phyloP scores from a whole-genome alignment of 352 stramenopile species.

The Globisporangium heterothallicum region DNA sequence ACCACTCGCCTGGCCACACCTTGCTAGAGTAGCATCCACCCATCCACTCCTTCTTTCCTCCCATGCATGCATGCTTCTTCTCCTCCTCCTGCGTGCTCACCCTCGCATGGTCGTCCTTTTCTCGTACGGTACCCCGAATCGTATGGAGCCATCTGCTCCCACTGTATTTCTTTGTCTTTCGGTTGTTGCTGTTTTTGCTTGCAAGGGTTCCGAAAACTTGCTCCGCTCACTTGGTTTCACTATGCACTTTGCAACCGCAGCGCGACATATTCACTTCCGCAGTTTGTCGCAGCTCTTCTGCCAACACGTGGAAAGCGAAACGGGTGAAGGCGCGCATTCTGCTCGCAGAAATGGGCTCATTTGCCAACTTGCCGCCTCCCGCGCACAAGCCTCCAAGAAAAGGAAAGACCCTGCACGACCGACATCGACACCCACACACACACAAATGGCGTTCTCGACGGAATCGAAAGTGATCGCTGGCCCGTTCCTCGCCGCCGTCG shows the following conservation, averaged over 20 bases:
- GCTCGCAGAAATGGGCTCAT: conserved; percentile 16
- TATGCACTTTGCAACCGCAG: neutral
- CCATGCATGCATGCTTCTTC: too few species aligned
- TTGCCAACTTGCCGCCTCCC: conserved; percentile 20
- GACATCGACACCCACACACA: neutral
- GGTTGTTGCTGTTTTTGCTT: too few species aligned
- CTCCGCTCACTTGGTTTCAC: neutral
- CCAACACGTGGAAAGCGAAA: conserved; percentile 9
- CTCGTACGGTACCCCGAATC: neutral
- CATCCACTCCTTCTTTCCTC: too few species aligned
- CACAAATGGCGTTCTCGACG: conserved; percentile 22
- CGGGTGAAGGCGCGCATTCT: neutral
- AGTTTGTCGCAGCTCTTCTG: neutral
- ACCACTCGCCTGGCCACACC: too few species aligned
- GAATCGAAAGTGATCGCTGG: conserved; percentile 40
- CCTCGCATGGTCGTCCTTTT: neutral
- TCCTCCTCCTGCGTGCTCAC: too few species aligned
- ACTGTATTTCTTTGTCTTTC: neutral
- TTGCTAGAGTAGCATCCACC: too few species aligned
- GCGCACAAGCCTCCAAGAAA: conserved; percentile 10
- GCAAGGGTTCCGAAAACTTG: neutral
- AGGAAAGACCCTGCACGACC: neutral
- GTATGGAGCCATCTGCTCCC: neutral
- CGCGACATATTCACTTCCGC: conserved; percentile 5
- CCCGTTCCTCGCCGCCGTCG: conserved; percentile 50